Percentiles rank a stretch among this genome's conserved stretches.
phyloP scores from a whole-genome alignment of 805 yeast species.

The Saturnispora silvae region DNA sequence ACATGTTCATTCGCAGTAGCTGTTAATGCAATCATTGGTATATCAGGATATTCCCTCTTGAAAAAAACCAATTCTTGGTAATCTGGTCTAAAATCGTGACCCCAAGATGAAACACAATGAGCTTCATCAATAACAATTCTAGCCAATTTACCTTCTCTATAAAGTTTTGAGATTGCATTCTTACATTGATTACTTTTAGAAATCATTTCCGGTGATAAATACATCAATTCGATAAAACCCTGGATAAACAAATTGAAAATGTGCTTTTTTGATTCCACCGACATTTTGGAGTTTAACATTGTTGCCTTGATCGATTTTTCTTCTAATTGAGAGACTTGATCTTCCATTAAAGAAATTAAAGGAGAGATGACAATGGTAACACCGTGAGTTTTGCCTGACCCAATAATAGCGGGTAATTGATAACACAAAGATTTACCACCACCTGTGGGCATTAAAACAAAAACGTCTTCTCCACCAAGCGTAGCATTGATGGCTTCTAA shows the following conservation, averaged over 20 bases:
- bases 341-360: slow-evolving; percentile 92
- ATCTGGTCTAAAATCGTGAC: slow-evolving; percentile 96
- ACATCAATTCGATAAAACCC: slow-evolving; percentile 66
- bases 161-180: slow-evolving; percentile 46
- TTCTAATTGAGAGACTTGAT: slow-evolving; percentile 77
- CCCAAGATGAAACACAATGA: slow-evolving; percentile 98
- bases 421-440: slow-evolving; percentile 96
- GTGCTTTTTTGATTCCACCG: slow-evolving; percentile 49
- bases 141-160: slow-evolving; percentile 51
- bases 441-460: slow-evolving; percentile 97
- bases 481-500: slow-evolving; percentile 77
- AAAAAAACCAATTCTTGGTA: slow-evolving; percentile 72
- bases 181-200: slow-evolving; percentile 62
- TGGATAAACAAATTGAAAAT: slow-evolving; percentile 51
- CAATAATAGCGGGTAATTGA: slow-evolving; percentile 84
- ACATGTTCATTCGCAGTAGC: slow-evolving; percentile 95
- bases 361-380: slow-evolving; percentile 92
- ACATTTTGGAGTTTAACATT: slow-evolving; percentile 74
- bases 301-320: slow-evolving; percentile 66
- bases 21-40: slow-evolving; percentile 92
- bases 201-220: slow-evolving; percentile 92
- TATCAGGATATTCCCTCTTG: slow-evolving; percentile 59
- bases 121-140: slow-evolving; percentile 94
- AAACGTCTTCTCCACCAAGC: slow-evolving; percentile 69
- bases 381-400: slow-evolving; percentile 65